phyloP scores from a whole-genome alignment of 352 stramenopile species.

The Globisporangium orthogonon region DNA sequence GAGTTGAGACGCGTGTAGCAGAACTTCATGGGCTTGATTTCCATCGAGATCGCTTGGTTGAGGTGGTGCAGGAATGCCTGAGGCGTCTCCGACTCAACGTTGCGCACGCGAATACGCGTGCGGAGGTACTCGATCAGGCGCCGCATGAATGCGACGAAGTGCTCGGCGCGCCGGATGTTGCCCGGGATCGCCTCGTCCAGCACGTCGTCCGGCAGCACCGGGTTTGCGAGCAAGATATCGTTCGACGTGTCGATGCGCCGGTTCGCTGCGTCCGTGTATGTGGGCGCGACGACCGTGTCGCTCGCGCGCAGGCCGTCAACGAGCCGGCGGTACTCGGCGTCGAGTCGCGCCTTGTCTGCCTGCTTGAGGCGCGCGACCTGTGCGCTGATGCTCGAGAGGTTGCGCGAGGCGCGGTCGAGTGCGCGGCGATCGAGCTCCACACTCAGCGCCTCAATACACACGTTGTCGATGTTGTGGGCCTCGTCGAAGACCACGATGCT shows the following conservation, averaged over 20 bases:
- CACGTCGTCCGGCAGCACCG: conserved; percentile 90
- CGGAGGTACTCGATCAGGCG: conserved; percentile 95
- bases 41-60: conserved; percentile 90
- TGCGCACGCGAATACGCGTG: conserved; percentile 69
- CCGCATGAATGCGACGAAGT: conserved; percentile 98
- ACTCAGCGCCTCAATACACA: conserved; percentile 98
- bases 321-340: conserved; percentile 94
- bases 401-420: conserved; percentile 91
- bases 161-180: conserved; percentile 96
- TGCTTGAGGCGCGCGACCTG: conserved; percentile 88
- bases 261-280: conserved; percentile 30
- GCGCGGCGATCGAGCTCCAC: conserved; percentile 93
- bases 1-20: conserved; percentile 96
- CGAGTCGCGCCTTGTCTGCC: conserved; percentile 86
- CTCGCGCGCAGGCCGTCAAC: conserved; percentile 94
- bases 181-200: conserved; percentile 95
- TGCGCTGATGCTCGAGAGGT: conserved; percentile 72
- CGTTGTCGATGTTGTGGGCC: conserved; percentile 99
- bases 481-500: conserved; percentile 97
- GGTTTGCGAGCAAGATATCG: conserved; percentile 70
- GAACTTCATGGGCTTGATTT: conserved; percentile 97
- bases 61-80: conserved; percentile 95
- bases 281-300: conserved; percentile 54
- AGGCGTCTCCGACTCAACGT: conserved; percentile 95
- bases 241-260: conserved; percentile 47